phyloP scores from a whole-genome alignment of 148 eudicot genomes.

The Euryodendron excelsum region DNA sequence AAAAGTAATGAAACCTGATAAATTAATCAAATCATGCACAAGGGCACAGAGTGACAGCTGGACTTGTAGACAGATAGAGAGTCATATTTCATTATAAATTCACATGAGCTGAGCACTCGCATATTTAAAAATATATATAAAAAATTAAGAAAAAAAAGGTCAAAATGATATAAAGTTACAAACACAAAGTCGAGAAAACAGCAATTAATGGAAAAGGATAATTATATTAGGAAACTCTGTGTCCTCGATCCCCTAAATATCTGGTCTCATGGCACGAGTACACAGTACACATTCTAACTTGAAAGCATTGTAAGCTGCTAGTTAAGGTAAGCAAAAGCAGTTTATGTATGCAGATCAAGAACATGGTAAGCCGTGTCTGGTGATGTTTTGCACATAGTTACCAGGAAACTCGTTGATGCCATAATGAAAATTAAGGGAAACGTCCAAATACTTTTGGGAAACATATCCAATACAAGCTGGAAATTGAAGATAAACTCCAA shows the following conservation, averaged over 20 bases:
- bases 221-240: not conserved
- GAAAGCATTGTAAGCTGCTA: not conserved
- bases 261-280: not conserved
- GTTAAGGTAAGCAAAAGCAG: not conserved
- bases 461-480: no score
- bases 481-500: no score
- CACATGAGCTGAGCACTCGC: not conserved
- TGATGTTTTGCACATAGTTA: not conserved
- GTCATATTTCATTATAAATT: not conserved
- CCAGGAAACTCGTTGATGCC: no score
- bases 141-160: not conserved
- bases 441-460: no score
- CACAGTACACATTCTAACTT: not conserved
- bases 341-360: not conserved
- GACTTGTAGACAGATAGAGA: not conserved
- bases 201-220: not conserved
- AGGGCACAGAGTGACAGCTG: not conserved
- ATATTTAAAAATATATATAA: not conserved
- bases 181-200: not conserved
- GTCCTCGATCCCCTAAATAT: not conserved
- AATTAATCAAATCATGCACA: not conserved
- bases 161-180: no score
- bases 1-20: not conserved
- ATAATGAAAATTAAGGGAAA: no score
- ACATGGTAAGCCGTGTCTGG: not conserved